These are phyloP conservation scores for Telfairia occidentalis DNA, from an alignment of 331 rosid species.

Conservation along the genomic window DNA sequence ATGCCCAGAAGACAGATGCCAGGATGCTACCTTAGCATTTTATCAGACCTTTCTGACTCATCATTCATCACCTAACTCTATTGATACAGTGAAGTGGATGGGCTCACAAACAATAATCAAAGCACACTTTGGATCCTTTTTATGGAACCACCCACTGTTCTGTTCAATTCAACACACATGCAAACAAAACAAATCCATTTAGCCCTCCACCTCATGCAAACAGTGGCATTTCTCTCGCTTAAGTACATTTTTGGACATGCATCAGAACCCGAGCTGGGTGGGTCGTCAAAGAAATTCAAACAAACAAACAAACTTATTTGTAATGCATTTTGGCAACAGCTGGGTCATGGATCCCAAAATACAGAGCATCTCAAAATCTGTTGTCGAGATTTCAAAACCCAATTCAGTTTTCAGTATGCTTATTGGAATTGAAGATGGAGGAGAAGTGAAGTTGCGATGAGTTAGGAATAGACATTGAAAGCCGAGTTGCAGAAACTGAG, in stretches of 20 bases:
- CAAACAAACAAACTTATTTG: conserved; percentile 10
- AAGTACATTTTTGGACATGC: conserved; percentile 9
- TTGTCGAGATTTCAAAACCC: not conserved
- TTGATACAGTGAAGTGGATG: conserved; percentile 1
- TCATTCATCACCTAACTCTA: conserved; percentile 7
- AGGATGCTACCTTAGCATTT: conserved; percentile 8
- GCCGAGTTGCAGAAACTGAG: conserved; percentile 39
- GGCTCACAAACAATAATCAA: not conserved
- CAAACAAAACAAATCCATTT: not conserved
- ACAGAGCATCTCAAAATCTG: too few relatives aligned
- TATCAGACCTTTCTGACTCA: not conserved
- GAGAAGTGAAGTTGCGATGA: not conserved
- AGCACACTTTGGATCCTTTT: conserved; percentile 1
- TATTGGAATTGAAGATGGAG: conserved; percentile 1
- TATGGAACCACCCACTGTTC: conserved; percentile 7
- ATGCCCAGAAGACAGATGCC: conserved; percentile 6
- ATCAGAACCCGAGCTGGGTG: not conserved
- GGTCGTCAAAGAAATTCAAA: not conserved
- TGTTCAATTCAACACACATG: not conserved
- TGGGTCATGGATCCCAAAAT: conserved; percentile 8
- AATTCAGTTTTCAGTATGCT: not conserved
- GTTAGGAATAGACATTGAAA: conserved; percentile 70
- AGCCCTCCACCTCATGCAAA: not conserved
- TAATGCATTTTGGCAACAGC: conserved; percentile 3
- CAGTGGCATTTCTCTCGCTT: not conserved